A percentile compares a stretch with the other conserved stretches of the same genome.
phyloP scores from a whole-genome alignment of 371 early-diverging fungal genomes.

The Mucor lusitanicus region DNA sequence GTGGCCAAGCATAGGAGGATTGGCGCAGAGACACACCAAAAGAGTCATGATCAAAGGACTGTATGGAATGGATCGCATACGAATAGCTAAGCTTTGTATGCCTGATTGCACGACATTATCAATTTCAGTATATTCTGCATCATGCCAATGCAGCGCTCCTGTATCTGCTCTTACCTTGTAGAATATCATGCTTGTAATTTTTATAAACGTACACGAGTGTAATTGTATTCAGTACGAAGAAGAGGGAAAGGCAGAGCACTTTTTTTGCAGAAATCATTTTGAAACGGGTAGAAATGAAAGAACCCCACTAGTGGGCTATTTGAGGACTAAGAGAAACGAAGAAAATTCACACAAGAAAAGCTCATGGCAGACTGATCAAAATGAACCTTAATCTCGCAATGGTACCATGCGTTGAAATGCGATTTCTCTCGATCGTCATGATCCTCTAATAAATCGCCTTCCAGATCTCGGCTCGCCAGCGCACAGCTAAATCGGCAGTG shows the following conservation, averaged over 20 bases:
- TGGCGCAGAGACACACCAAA: conserved; percentile 14
- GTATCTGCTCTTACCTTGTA: background rate
- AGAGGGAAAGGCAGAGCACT: background rate
- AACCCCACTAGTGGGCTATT: background rate
- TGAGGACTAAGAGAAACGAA: background rate
- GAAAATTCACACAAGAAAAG: background rate
- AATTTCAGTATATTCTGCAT: background rate
- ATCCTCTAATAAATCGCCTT: background rate
- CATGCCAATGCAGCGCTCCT: background rate
- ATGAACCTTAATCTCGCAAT: background rate
- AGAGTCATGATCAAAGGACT: conserved; percentile 9
- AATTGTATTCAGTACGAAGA: background rate
- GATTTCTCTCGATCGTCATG: background rate
- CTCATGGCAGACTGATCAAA: background rate
- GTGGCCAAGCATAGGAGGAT: conserved; percentile 40
- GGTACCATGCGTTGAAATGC: background rate
- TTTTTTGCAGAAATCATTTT: background rate
- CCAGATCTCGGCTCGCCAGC: background rate
- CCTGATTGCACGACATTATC: background rate
- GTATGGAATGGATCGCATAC: conserved; percentile 23
- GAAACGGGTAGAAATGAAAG: background rate
- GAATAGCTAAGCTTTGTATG: background rate
- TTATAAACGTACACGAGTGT: background rate
- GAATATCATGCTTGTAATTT: background rate
- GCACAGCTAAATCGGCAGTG: background rate